Evolutionary conservation across 2,329 filamentous ascomycete species (phyloP), one percentile per base, ranked within the genome.

Genomic region (Achaetomium macrosporum): DNA sequence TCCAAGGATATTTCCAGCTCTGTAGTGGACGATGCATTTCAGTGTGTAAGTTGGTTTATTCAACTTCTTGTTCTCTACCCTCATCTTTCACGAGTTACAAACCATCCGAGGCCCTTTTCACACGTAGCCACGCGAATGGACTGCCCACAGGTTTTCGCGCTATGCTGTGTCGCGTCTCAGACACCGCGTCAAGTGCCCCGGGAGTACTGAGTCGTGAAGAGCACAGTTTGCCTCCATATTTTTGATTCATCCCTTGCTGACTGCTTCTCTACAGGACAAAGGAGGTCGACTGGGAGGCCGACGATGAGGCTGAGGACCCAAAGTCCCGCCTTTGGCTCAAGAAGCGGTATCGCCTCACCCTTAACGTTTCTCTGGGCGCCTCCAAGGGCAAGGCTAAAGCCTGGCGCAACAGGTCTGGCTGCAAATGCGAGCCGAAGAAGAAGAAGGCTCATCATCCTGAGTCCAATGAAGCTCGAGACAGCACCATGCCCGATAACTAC

Each of bases 11-110:
- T 17, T 25, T 39, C 12, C 39, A 47, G 12, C 39, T 40, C 10
- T 44, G 13, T 49, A 29, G 4, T 35, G 29, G 7, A 53, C 20
- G 29, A 53, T 50, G 51, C 51, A 39, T 11, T 36, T 54, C 37
- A 54, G 31, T n/a, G 30, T 50, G 51, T 54, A 54, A 50, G 51
- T 54, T 20, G 10, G 9, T 20, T 42, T 25, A 43, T 31, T 40
- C 20, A 29, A 6, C 5, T 42, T 13, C 5, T 45, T 39, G 12
- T 15, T 42, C 20, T 20, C 16, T 9, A 4, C 39, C 35, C 35
- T 37, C 33, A 15, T 12, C 33, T 35, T 35, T 25, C 25, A 7
- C 7, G 25, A 3, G 33, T 35, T 35, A 35, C 11, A 35, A 15
- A 4, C 33, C 10, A 12, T 11, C 33, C 33, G 33, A 6, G 11